Evolutionary conservation across 139 green algal species (phyloP).

Genomic region (Desmodesmus armatus): DNA sequence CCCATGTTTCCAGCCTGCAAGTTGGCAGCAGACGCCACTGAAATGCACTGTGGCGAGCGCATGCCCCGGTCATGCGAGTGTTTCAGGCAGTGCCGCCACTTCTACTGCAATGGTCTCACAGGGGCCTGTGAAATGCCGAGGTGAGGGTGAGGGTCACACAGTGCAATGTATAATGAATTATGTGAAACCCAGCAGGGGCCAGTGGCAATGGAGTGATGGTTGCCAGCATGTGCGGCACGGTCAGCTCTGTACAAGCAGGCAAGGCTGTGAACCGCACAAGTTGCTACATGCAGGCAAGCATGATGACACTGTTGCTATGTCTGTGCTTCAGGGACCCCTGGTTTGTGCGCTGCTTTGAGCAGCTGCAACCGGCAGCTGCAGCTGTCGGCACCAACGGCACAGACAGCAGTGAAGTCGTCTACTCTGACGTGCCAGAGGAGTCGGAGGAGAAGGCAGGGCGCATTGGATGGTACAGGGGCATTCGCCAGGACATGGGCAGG

Average conservation of each 20-base stretch:
- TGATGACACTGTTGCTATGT: too few species aligned
- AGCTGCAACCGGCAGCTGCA: background rate
- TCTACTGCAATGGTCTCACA: conserved; percentile 36
- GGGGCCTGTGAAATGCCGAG: conserved; percentile 20
- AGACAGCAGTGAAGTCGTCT: background rate
- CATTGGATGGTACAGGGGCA: conserved; percentile 28
- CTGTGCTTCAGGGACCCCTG: conserved; percentile 20
- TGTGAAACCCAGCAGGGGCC: background rate
- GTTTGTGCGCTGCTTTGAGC: conserved; percentile 40
- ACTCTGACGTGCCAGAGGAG: conserved; percentile 28
- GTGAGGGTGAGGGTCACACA: too few species aligned
- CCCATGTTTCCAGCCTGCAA: conserved; percentile 49
- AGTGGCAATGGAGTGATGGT: too few species aligned
- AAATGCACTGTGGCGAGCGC: conserved; percentile 46
- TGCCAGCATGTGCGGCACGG: too few species aligned
- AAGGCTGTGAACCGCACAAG: too few species aligned
- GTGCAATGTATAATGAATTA: background rate
- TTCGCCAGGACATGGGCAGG: background rate
- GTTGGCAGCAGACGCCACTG: conserved; percentile 15
- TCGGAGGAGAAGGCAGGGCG: conserved; percentile 1
- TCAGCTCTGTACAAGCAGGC: too few species aligned
- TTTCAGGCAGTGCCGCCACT: conserved; percentile 38
- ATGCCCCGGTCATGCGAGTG: conserved; percentile 45
- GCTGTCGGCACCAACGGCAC: background rate
- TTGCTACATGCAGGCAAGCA: too few species aligned